phyloP scores from a whole-genome alignment of 441 rosid genomes.

The Daphne laureola region DNA sequence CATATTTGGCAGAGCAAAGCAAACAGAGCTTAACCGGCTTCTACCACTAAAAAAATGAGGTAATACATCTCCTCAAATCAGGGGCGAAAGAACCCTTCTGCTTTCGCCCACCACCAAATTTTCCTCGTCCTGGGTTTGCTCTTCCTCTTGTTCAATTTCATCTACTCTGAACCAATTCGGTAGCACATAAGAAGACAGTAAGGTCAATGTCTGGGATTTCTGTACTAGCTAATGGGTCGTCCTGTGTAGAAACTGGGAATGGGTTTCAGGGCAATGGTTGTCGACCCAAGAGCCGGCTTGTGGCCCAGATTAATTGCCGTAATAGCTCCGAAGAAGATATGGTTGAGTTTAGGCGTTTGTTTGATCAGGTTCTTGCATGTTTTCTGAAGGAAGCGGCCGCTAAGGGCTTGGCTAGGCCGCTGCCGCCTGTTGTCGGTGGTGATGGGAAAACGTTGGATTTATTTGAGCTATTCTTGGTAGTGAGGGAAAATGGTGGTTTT shows the following conservation, averaged over 20 bases:
- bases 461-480: slow-evolving; percentile 43
- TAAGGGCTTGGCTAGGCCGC: slow-evolving; percentile 35
- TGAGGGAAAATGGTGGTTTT: slow-evolving; percentile 39
- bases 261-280: slow-evolving; percentile 10
- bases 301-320: slow-evolving; percentile 15
- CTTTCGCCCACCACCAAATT: slow-evolving; percentile 4
- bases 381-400: slow-evolving; percentile 29
- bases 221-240: slow-evolving; percentile 29
- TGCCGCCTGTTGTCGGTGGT: slow-evolving; percentile 37
- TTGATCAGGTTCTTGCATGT: slow-evolving; percentile 44
- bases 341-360: slow-evolving; percentile 33
- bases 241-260: slow-evolving; percentile 15
- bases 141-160: background rate
- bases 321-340: slow-evolving; percentile 21
- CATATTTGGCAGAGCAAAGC: slow-evolving; percentile 20
- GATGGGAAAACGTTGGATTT: slow-evolving; percentile 40
- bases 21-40: slow-evolving; percentile 12
- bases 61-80: slow-evolving; percentile 12
- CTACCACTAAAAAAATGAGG: slow-evolving; percentile 21
- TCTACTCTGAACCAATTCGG: background rate
- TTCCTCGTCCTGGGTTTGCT: background rate
- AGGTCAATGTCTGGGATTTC: slow-evolving; percentile 57
- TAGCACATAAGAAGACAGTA: background rate
- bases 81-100: slow-evolving; percentile 3
- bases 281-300: slow-evolving; percentile 14